Conservation (phyloP, 331 rosid species). For the Malus hybrid region DNA sequence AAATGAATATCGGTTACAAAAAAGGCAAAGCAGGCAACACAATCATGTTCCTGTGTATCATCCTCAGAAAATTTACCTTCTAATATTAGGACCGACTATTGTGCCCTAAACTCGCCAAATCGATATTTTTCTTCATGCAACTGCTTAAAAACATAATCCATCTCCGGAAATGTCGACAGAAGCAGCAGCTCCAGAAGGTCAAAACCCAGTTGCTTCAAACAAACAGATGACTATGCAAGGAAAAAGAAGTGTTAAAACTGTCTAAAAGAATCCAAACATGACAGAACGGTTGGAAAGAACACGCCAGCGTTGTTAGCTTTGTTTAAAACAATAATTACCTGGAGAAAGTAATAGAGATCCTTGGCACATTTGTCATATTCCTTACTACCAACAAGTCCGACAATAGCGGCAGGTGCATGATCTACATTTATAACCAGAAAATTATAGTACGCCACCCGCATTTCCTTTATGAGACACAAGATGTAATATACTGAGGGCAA, state of each 20-base stretch:
- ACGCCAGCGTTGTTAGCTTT: not conserved
- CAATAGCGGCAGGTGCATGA: slow-evolving; percentile 77
- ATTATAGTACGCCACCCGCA: not conserved
- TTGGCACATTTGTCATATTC: slow-evolving; percentile 92
- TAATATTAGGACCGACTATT: not conserved
- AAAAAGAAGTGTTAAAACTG: slow-evolving; percentile 6
- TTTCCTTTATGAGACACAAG: not conserved
- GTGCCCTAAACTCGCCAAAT: slow-evolving; percentile 52
- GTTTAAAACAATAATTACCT: slow-evolving; percentile 44
- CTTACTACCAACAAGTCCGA: slow-evolving; percentile 87
- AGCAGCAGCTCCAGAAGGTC: slow-evolving; percentile 77
- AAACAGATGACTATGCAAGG: slow-evolving; percentile 69
- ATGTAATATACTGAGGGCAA: not conserved
- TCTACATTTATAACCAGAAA: slow-evolving; percentile 31
- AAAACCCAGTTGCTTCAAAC: slow-evolving; percentile 73
- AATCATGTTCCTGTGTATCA: slow-evolving; percentile 4
- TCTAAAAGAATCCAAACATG: not conserved
- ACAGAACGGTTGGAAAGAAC: not conserved
- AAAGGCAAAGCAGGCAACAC: slow-evolving; percentile 8
- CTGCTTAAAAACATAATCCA: slow-evolving; percentile 52
- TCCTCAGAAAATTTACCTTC: not conserved
- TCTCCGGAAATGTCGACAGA: slow-evolving; percentile 74
- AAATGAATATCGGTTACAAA: not conserved
- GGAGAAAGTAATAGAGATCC: slow-evolving; percentile 89
- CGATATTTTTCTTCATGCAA: slow-evolving; percentile 61